phyloP scores from a whole-genome alignment of 257 asterid genomes.

The Nicotiana knightiana region DNA sequence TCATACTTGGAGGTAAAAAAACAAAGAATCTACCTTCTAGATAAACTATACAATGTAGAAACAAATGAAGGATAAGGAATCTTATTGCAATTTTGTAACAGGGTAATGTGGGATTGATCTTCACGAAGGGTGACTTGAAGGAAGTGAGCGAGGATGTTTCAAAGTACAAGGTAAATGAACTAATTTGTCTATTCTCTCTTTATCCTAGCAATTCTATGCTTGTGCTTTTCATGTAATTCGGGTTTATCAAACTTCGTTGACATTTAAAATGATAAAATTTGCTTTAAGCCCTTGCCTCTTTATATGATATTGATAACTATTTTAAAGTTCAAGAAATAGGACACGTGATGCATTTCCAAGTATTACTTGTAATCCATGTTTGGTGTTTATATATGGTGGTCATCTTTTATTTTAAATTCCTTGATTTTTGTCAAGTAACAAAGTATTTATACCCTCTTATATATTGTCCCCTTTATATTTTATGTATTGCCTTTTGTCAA shows the following conservation, averaged over 20 bases:
- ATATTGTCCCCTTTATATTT: neutral
- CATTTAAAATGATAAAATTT: neutral
- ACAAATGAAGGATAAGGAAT: no score
- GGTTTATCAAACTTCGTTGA: neutral
- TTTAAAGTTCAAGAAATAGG: neutral
- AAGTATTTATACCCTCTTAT: neutral
- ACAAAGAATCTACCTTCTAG: no score
- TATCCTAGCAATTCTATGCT: neutral
- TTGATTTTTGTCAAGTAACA: neutral
- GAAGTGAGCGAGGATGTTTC: slow-evolving; percentile 97
- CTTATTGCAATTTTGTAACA: neutral
- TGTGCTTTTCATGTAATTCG: neutral
- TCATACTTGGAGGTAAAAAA: no score
- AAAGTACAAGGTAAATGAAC: slow-evolving; percentile 63
- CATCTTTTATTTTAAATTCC: neutral
- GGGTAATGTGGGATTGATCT: slow-evolving; percentile 97
- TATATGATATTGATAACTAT: neutral
- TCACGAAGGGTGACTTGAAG: slow-evolving; percentile 94
- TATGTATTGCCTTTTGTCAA: neutral
- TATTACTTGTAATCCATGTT: neutral
- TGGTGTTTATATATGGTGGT: neutral
- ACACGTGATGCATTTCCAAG: neutral
- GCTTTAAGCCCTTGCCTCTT: neutral
- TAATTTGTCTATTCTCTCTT: neutral
- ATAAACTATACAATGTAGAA: no score